Evolutionary conservation across 2,329 filamentous ascomycete species (phyloP).

Genomic region (Cercospora nicotianae): DNA sequence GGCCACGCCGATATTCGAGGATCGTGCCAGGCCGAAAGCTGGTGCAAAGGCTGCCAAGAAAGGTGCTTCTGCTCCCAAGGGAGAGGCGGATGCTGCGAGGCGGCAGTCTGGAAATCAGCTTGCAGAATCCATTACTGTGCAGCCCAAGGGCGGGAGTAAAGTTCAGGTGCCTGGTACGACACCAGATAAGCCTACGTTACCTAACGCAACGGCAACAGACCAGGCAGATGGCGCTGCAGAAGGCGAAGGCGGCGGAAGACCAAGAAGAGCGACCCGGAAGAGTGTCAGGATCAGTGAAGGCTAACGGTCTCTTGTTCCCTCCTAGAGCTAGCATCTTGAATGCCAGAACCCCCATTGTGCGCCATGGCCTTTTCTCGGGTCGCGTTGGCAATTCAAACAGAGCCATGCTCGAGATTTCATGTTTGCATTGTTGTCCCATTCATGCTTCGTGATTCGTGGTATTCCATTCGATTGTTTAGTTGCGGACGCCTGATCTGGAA

Average conservation of each 20-base stretch:
- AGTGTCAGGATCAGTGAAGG: conserved; percentile 38
- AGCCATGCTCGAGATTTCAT: neutral
- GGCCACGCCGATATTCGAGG: conserved; percentile 28
- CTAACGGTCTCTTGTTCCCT: conserved; percentile 13
- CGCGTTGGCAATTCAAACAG: neutral
- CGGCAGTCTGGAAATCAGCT: neutral
- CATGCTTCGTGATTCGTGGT: neutral
- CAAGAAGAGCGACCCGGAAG: conserved; percentile 33
- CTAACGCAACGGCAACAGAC: neutral
- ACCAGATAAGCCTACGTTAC: neutral
- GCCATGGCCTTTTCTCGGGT: neutral
- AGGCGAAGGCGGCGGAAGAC: conserved; percentile 21
- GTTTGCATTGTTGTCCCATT: neutral
- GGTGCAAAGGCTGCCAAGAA: conserved; percentile 29
- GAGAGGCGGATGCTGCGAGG: conserved; percentile 12
- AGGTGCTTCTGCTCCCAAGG: conserved; percentile 14
- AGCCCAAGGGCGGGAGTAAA: neutral
- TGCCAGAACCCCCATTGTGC: neutral
- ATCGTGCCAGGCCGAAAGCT: conserved; percentile 20
- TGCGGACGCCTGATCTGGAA: neutral
- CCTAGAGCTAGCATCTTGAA: neutral
- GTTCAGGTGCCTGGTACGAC: neutral
- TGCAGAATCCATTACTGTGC: neutral
- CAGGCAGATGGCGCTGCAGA: neutral
- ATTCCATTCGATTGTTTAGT: neutral